Base-by-base conservation (phyloP, 495 filamentous ascomycete species). In the Neurospora pannonica region DNA sequence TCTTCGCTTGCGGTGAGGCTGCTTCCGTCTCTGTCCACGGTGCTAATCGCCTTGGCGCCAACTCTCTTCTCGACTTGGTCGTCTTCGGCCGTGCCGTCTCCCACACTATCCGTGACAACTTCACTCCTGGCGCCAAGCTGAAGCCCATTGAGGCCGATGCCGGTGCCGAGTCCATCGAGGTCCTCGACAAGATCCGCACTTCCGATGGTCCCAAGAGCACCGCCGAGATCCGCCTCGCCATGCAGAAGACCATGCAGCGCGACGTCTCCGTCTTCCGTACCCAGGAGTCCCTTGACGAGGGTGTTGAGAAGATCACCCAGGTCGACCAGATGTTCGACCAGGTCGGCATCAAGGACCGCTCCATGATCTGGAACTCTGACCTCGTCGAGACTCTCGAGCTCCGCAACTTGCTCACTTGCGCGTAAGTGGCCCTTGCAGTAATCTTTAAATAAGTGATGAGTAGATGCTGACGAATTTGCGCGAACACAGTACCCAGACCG, bases 311-410 rank as follows among this genome's bases (percentile, higher is more conserved):
- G 83, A 92, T 98, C 78, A 89, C 84, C 78, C 88, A 92, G 75
- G 91, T 98, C 77, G 96, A 98, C 82, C 83, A 89, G 79, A 90
- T 86, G 75, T 98, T 92, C 85, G 77, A 81, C 71, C 89, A 97
- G 81, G 90, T 98, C 75, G 93, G 93, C 78, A 97, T 92, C 83
- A 97, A 97, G 88, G 95, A 98, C 83, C 92, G 95, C 80, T 95
- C 93, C 89, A 97, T 98, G 96, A 97, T 98, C 86, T 98, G 95
- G 95, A 98, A 98, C 90, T 93, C 92, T 43, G 95, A 98, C 79
- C 88, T 98, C 38, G 92, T 97, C 72, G 95, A 98, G 89, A 97
- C 94, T 37, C 89, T 98, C 54, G 95, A 98, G 85, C 87, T 98
- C 78, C 87, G 94, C 77, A 98, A 98, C 82, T 81, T 98, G 76